phyloP scores from a whole-genome alignment of 148 eudicot genomes.

The Gaultheria prostrata region DNA sequence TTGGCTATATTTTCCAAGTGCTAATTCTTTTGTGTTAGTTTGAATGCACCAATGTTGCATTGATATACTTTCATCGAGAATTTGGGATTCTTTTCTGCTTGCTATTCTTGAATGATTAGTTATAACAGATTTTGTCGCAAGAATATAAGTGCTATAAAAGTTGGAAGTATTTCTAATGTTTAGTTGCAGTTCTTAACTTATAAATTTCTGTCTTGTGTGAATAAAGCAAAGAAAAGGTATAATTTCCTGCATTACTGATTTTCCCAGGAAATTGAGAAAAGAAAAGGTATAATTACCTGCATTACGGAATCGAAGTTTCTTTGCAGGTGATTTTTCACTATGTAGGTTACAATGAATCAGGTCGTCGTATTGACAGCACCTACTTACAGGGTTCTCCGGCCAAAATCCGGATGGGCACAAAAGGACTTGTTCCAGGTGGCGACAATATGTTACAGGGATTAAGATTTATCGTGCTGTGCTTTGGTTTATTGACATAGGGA shows the following conservation, averaged over 20 bases:
- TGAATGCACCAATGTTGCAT: not conserved
- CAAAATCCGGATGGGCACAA: conserved; percentile 86
- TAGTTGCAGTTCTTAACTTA: not conserved
- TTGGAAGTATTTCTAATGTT: not conserved
- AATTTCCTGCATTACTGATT: not conserved
- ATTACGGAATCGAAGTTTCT: conserved; percentile 6
- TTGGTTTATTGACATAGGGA: too few relatives aligned
- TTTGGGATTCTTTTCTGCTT: not conserved
- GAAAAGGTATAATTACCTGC: not conserved
- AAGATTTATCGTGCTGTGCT: not conserved
- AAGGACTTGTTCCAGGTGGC: conserved; percentile 84
- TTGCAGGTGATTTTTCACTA: conserved; percentile 82
- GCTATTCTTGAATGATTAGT: conserved; percentile 4
- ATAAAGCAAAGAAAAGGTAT: not conserved
- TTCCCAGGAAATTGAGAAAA: not conserved
- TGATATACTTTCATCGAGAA: not conserved
- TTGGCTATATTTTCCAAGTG: not conserved
- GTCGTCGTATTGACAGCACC: conserved; percentile 95
- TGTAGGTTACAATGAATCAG: conserved; percentile 92
- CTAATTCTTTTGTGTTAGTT: not conserved
- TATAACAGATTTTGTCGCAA: not conserved
- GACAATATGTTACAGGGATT: not conserved
- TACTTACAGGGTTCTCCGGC: conserved; percentile 91
- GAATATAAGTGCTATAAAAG: not conserved
- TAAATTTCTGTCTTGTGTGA: not conserved